Conservation (phyloP, 345 rosid genomes). For the Orychophragmus violaceus region DNA sequence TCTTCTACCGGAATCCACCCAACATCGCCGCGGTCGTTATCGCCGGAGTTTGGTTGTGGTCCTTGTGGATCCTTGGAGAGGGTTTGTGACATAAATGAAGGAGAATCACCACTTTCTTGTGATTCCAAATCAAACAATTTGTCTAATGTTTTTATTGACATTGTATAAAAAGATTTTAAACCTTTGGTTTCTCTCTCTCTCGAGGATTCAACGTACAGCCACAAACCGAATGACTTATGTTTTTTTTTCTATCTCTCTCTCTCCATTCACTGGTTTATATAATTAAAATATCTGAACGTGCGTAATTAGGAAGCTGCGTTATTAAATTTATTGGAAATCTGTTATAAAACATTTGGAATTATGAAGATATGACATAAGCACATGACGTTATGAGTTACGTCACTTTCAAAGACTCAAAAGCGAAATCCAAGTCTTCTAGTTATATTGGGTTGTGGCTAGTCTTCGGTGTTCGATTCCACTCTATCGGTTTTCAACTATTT, state of each 20-base stretch:
- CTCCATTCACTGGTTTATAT: slow-evolving; percentile 3
- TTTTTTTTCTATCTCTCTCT: neutral
- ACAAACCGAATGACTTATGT: neutral
- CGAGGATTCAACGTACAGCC: neutral
- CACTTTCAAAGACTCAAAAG: neutral
- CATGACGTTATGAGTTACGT: slow-evolving; percentile 12
- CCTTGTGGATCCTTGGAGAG: slow-evolving; percentile 13
- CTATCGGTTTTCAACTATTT: too few relatives aligned
- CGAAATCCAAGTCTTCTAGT: neutral
- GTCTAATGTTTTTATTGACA: neutral
- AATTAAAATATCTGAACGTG: neutral
- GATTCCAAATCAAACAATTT: slow-evolving; percentile 22
- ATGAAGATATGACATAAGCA: slow-evolving; percentile 1
- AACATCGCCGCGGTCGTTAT: slow-evolving; percentile 2
- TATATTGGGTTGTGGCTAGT: neutral
- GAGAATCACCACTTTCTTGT: slow-evolving; percentile 16
- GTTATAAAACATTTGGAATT: neutral
- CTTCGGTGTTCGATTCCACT: too few relatives aligned
- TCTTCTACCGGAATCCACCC: slow-evolving; percentile 22
- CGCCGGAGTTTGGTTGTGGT: slow-evolving; percentile 22
- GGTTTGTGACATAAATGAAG: slow-evolving; percentile 21
- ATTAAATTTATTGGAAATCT: neutral
- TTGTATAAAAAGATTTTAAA: neutral
- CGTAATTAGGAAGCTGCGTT: neutral
- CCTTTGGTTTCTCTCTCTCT: neutral